Evolutionary conservation across 768 basidiomycete species (phyloP).

Genomic region (Tylopilus balloui): DNA sequence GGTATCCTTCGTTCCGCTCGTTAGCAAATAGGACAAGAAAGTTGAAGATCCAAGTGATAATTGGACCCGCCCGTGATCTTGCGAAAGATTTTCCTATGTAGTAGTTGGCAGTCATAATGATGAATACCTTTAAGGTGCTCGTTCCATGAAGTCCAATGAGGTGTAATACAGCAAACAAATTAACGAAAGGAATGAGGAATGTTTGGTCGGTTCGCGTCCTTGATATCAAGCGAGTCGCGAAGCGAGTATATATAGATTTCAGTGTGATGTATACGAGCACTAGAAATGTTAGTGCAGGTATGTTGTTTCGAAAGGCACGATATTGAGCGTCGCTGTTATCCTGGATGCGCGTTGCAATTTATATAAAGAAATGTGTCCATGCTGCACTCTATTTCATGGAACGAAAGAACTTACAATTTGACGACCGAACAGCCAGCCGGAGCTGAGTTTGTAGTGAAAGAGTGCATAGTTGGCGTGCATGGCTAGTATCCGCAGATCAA

Average conservation of each 20-base stretch:
- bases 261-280: slow-evolving; percentile 49
- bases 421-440: slow-evolving; percentile 82
- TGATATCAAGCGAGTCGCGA: slow-evolving; percentile 19
- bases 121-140: slow-evolving; percentile 70
- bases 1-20: slow-evolving; percentile 71
- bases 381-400: background rate
- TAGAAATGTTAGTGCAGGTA: slow-evolving; percentile 56
- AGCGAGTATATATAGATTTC: slow-evolving; percentile 47
- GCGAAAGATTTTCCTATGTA: slow-evolving; percentile 46
- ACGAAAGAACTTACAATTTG: slow-evolving; percentile 54
- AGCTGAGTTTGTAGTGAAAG: slow-evolving; percentile 54
- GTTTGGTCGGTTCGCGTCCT: slow-evolving; percentile 27
- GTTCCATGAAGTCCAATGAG: slow-evolving; percentile 77
- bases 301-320: slow-evolving; percentile 76
- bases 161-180: slow-evolving; percentile 58
- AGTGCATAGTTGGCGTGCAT: slow-evolving; percentile 69
- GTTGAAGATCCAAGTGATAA: slow-evolving; percentile 78
- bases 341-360: slow-evolving; percentile 37
- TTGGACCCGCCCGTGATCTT: slow-evolving; percentile 43
- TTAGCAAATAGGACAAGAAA: slow-evolving; percentile 68
- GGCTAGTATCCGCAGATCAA: slow-evolving; percentile 38
- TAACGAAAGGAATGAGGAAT: slow-evolving; percentile 52
- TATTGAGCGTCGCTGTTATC: slow-evolving; percentile 94
- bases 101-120: slow-evolving; percentile 71
- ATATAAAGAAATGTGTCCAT: background rate